Percentiles rank a stretch among this genome's conserved stretches.
phyloP scores from a whole-genome alignment of 23 red algal species.

The Gracilaria domingensis region DNA sequence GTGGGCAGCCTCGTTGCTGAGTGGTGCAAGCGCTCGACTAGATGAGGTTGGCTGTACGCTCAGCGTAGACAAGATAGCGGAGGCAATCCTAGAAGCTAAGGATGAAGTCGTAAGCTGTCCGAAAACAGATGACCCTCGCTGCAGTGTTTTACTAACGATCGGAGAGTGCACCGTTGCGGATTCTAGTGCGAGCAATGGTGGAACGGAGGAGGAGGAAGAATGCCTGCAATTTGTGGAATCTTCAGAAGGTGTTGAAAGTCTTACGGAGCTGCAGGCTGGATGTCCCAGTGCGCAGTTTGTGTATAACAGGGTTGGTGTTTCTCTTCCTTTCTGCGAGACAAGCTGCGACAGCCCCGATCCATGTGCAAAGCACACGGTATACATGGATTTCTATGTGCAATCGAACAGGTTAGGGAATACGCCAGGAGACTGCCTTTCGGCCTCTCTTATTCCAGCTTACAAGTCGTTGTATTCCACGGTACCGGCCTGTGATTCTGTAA shows the following conservation, averaged over 20 bases:
- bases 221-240: too few relatives aligned
- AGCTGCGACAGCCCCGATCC: not conserved
- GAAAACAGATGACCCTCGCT: too few relatives aligned
- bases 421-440: not conserved
- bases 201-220: too few relatives aligned
- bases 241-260: not conserved
- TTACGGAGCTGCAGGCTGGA: not conserved
- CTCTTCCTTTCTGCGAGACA: not conserved
- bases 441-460: not conserved
- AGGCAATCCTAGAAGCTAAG: too few relatives aligned
- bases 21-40: too few relatives aligned
- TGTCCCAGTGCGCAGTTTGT: not conserved
- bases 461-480: not conserved
- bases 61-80: too few relatives aligned
- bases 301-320: not conserved
- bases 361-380: not conserved
- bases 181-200: too few relatives aligned
- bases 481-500: not conserved
- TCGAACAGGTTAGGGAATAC: not conserved
- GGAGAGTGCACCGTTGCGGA: too few relatives aligned
- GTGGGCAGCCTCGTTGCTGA: too few relatives aligned
- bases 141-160: too few relatives aligned
- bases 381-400: slow-evolving; percentile 7
- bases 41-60: too few relatives aligned
- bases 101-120: too few relatives aligned